Percentiles rank a stretch among this genome's conserved stretches.
phyloP scores from a whole-genome alignment of 352 stramenopile species.

The Saprolegnia parasitica region DNA sequence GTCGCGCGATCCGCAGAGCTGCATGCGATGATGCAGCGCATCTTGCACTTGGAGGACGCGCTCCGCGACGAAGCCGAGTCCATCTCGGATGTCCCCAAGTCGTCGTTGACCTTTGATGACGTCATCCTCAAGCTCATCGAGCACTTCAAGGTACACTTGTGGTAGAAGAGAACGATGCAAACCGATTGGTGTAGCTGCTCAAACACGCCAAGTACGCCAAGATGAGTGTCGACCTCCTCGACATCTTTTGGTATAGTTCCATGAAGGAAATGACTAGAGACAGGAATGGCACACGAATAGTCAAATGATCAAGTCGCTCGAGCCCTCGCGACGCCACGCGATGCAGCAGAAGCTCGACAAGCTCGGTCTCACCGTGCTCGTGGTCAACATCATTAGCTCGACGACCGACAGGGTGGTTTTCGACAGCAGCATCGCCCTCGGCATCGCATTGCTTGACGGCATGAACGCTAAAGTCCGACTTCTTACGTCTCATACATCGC shows the following conservation, averaged over 20 bases:
- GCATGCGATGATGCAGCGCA: constrained; percentile 65
- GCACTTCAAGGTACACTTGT: constrained; percentile 32
- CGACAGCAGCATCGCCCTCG: constrained; percentile 53
- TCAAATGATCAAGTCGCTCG: constrained; percentile 64
- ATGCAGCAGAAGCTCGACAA: constrained; percentile 69
- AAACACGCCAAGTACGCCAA: constrained; percentile 57
- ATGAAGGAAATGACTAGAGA: neutral
- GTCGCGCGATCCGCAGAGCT: constrained; percentile 55
- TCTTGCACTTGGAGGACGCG: constrained; percentile 47
- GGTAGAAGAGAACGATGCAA: neutral
- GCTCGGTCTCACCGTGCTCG: constrained; percentile 54
- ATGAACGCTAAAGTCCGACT: constrained; percentile 53
- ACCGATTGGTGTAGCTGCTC: constrained; percentile 36
- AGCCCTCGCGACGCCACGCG: constrained; percentile 41
- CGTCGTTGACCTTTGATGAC: constrained; percentile 55
- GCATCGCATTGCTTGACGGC: constrained; percentile 59
- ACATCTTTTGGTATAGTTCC: constrained; percentile 42
- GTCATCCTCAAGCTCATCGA: constrained; percentile 58
- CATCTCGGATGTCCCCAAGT: constrained; percentile 40
- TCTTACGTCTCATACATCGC: neutral
- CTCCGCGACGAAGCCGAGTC: constrained; percentile 49
- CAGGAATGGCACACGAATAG: constrained; percentile 17
- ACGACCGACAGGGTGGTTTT: constrained; percentile 61
- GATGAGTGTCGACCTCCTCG: constrained; percentile 61
- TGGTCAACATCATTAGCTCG: constrained; percentile 55